Evolutionary conservation across 257 asterid species (phyloP), one percentile per base, ranked within the genome.

Genomic region (Buddleja alternifolia): DNA sequence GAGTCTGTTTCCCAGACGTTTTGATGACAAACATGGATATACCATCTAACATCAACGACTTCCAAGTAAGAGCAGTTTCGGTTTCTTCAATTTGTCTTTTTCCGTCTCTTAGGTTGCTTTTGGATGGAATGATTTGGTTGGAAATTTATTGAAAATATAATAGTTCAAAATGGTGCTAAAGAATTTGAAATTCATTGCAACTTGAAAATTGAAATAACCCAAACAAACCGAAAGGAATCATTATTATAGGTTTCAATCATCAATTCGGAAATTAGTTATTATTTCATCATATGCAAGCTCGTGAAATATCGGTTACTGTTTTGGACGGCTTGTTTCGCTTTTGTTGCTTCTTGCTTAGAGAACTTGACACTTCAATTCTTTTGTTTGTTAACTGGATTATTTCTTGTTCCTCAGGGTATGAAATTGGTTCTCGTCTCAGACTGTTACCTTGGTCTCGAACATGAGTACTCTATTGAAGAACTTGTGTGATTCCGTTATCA

Each of bases 361-460:
- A 54, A 24, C 44, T 58, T 6, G 5, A 40, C 50, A 40, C 20
- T 6, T 7, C 1, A 1, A 34, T 7, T 37, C 25, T 41, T n/a
- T 48, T 5, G 16, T 15, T n/a, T 45, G 57, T 15, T 46, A 17
- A 66, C 19, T 58, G 14, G 74, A 14, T 32, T 23, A 44, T 45
- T 53, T 46, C 14, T 74, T 76, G 72, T 46, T 70, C 64, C 68
- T 57, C 88, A 88, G 96, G 98, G 87, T 53, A 44, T 86, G 91
- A 90, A 85, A 84, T 76, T 90, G 82, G 56, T 90, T 39, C 63
- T 90, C 45, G 82, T 93, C 45, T 93, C 98, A 7, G 97, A 90
- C 80, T 90, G 96, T 42, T 93, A 93, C 64, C 24, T 90, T 32
- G 98, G 95, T 60, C 78, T 80, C 34, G 95, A 90, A 65, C 91